Conservation (phyloP, 75 land plant species). For the Pseudotsuga menziesii region DNA sequence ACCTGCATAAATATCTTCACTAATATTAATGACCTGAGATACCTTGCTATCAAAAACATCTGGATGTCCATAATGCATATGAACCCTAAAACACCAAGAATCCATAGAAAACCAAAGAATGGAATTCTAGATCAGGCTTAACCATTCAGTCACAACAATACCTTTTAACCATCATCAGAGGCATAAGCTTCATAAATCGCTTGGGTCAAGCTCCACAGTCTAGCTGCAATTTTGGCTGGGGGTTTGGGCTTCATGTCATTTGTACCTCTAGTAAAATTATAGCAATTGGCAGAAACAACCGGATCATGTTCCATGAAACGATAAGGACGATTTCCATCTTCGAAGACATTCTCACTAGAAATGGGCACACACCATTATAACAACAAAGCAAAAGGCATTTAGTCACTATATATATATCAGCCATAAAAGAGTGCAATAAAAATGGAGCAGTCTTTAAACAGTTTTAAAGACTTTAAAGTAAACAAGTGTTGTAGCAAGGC, state of each 20-base stretch:
- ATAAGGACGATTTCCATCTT: constrained; percentile 73
- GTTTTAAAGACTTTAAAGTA: too few species aligned
- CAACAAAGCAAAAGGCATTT: neutral
- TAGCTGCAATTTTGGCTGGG: constrained; percentile 52
- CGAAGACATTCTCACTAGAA: constrained; percentile 67
- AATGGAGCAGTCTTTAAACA: neutral
- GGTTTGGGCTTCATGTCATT: constrained; percentile 63
- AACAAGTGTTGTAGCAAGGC: too few species aligned
- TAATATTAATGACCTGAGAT: too few species aligned
- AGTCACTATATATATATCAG: neutral
- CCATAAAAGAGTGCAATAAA: neutral
- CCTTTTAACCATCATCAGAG: constrained; percentile 82
- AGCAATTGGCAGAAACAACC: constrained; percentile 45
- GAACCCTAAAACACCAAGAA: too few species aligned
- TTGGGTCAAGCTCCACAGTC: constrained; percentile 43
- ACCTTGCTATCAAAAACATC: too few species aligned
- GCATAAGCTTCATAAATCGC: constrained; percentile 68
- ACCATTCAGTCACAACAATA: too few species aligned
- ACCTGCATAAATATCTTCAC: too few species aligned
- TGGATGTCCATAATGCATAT: too few species aligned
- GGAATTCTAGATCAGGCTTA: too few species aligned
- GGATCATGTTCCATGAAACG: constrained; percentile 86
- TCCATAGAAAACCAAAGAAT: too few species aligned
- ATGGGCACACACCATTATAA: neutral
- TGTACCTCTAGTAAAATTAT: constrained; percentile 50